Percentiles rank a stretch among this genome's conserved stretches.
Evolutionary conservation across 2,329 filamentous ascomycete species (phyloP).

Genomic region (Dendryphion nanum): DNA sequence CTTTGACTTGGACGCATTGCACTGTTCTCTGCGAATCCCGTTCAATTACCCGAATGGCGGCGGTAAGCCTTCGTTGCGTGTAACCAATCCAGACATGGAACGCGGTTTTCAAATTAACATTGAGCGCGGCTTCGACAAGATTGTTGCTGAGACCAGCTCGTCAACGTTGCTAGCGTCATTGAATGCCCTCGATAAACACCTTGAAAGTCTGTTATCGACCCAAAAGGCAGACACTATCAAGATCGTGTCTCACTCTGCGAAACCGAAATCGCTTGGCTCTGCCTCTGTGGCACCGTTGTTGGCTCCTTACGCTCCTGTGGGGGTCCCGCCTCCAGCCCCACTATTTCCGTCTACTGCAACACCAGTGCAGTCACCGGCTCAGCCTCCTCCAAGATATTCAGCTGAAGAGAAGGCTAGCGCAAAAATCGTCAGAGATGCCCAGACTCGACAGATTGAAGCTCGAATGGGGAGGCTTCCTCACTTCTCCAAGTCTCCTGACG

Average conservation of each 20-base stretch:
- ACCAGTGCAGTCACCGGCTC: neutral
- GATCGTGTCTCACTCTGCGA: constrained; percentile 12
- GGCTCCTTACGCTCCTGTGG: too few relatives aligned
- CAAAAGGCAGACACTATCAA: constrained; percentile 50
- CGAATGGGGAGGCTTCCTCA: constrained; percentile 66
- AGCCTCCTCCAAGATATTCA: constrained; percentile 31
- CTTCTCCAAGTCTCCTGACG: constrained; percentile 69
- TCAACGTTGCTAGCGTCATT: constrained; percentile 65
- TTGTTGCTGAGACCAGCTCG: constrained; percentile 56
- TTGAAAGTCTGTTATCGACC: constrained; percentile 68
- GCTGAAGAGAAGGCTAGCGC: constrained; percentile 62
- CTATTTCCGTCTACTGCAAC: too few relatives aligned
- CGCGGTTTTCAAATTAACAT: constrained; percentile 73
- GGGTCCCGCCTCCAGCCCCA: too few relatives aligned
- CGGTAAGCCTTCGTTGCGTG: constrained; percentile 54
- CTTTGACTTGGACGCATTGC: constrained; percentile 68
- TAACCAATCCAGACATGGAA: constrained; percentile 67
- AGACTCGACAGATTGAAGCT: constrained; percentile 71
- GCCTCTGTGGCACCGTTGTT: neutral
- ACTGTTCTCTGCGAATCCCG: constrained; percentile 68
- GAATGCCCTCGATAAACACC: constrained; percentile 68
- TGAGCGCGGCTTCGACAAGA: constrained; percentile 67
- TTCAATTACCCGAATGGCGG: constrained; percentile 56
- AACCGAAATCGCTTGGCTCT: neutral
- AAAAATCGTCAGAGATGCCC: constrained; percentile 60